Conservation (phyloP, 305 asterid genomes). For the Rubia tinctorum region DNA sequence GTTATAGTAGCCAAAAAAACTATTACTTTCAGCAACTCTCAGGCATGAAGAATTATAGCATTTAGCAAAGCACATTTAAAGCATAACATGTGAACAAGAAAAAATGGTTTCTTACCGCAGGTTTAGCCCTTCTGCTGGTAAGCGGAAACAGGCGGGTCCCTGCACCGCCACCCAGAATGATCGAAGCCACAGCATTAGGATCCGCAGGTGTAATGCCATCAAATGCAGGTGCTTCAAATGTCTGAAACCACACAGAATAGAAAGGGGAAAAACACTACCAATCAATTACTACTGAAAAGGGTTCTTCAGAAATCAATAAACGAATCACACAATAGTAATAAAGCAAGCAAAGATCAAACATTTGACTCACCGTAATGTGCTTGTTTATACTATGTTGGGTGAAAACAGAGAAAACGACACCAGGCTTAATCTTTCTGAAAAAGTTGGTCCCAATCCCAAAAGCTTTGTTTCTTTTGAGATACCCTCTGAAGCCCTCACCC, state of each 20-base stretch:
- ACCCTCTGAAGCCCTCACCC: conserved; percentile 42
- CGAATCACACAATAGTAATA: not conserved
- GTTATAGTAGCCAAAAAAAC: not conserved
- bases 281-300: not conserved
- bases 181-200: conserved; percentile 75
- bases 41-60: not conserved
- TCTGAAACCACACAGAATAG: conserved; percentile 34
- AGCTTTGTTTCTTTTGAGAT: conserved; percentile 26
- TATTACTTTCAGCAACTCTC: not conserved
- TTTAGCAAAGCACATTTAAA: not conserved
- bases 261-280: conserved; percentile 12
- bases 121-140: conserved; percentile 88
- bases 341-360: not conserved
- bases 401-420: conserved; percentile 60
- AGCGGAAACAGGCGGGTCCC: conserved; percentile 99
- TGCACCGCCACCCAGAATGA: conserved; percentile 94
- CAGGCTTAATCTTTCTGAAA: conserved; percentile 37
- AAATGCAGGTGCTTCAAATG: conserved; percentile 38
- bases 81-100: conserved; percentile 3
- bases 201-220: conserved; percentile 50
- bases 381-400: conserved; percentile 55
- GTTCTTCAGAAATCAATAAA: not conserved
- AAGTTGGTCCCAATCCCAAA: conserved; percentile 29
- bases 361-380: conserved; percentile 45
- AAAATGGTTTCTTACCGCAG: conserved; percentile 59